Evolutionary conservation across 2,329 filamentous ascomycete genomes (phyloP).

Genomic region (Pseudopithomyces chartarum): DNA sequence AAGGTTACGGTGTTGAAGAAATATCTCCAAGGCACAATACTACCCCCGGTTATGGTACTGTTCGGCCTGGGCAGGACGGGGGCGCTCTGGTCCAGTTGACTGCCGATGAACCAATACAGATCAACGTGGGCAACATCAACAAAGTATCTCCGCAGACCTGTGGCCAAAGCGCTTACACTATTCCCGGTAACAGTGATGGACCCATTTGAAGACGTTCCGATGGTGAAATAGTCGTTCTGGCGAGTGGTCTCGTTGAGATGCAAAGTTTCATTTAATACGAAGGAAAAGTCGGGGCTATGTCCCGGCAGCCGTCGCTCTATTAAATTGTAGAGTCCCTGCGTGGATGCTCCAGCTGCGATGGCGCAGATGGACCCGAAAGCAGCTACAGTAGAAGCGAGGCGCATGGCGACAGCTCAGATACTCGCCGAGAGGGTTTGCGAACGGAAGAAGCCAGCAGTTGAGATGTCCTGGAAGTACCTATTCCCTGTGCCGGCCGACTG

Average conservation of each 20-base stretch:
- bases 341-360: slow-evolving; percentile 14
- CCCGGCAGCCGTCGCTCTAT: slow-evolving; percentile 27
- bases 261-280: slow-evolving; percentile 15
- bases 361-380: slow-evolving; percentile 4
- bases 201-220: slow-evolving; percentile 19
- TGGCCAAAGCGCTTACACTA: slow-evolving; percentile 22
- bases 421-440: slow-evolving; percentile 9
- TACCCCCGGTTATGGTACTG: slow-evolving; percentile 45
- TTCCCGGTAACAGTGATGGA: slow-evolving; percentile 23
- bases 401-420: slow-evolving; percentile 13
- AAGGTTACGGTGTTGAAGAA: slow-evolving; percentile 60
- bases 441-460: not conserved
- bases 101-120: slow-evolving; percentile 56
- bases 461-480: slow-evolving; percentile 3
- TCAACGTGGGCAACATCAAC: slow-evolving; percentile 50
- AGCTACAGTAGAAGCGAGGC: slow-evolving; percentile 3
- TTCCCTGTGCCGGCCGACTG: not conserved
- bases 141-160: slow-evolving; percentile 50
- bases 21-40: slow-evolving; percentile 54
- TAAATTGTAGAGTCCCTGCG: slow-evolving; percentile 24
- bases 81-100: slow-evolving; percentile 43
- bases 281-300: slow-evolving; percentile 23
- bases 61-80: slow-evolving; percentile 36
- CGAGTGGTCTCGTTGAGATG: slow-evolving; percentile 2
- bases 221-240: slow-evolving; percentile 19